Evolutionary conservation across 176 grass and related monocot species (phyloP).

Genomic region (Microstegium vimineum): DNA sequence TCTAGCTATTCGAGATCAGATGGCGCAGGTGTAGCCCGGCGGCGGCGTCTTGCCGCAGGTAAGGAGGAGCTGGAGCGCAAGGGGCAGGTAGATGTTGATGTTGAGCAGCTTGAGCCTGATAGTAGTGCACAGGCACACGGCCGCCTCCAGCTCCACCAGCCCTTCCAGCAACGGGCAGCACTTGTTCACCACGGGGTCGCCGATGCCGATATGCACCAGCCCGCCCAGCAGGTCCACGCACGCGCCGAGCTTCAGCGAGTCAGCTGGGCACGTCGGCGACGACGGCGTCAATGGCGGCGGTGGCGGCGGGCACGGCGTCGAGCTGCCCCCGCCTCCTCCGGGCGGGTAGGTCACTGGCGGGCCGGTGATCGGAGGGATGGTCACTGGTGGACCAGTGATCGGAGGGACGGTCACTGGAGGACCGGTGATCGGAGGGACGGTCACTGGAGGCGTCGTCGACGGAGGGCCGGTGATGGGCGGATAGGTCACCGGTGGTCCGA

Average conservation of each 20-base stretch:
- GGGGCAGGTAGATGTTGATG: constrained; percentile 90
- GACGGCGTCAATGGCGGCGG: no score
- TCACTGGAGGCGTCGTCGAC: no score
- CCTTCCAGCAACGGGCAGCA: constrained; percentile 89
- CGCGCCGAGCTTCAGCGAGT: constrained; percentile 83
- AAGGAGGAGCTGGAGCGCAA: constrained; percentile 91
- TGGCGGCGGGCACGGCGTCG: constrained; percentile 18
- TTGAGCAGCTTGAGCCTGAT: constrained; percentile 92
- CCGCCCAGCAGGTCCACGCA: constrained; percentile 95
- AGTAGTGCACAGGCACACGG: constrained; percentile 92
- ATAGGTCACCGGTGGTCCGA: background rate
- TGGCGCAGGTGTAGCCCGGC: constrained; percentile 78
- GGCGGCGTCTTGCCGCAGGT: constrained; percentile 93
- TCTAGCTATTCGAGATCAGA: constrained; percentile 14
- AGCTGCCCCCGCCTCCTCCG: background rate
- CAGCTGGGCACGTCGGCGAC: constrained; percentile 55
- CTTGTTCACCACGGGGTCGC: constrained; percentile 81
- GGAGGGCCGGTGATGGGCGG: constrained; percentile 15
- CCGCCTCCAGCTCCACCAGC: constrained; percentile 87
- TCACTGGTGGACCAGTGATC: no score
- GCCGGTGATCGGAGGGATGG: background rate
- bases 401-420: no score
- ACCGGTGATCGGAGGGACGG: background rate
- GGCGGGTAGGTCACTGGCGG: constrained; percentile 16
- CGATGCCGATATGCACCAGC: constrained; percentile 84